A percentile compares a stretch with the other conserved stretches of the same genome.
These are phyloP conservation scores for Bipolaris gigantea DNA, from an alignment of 2,329 filamentous ascomycete genomes.

Conservation along the genomic window DNA sequence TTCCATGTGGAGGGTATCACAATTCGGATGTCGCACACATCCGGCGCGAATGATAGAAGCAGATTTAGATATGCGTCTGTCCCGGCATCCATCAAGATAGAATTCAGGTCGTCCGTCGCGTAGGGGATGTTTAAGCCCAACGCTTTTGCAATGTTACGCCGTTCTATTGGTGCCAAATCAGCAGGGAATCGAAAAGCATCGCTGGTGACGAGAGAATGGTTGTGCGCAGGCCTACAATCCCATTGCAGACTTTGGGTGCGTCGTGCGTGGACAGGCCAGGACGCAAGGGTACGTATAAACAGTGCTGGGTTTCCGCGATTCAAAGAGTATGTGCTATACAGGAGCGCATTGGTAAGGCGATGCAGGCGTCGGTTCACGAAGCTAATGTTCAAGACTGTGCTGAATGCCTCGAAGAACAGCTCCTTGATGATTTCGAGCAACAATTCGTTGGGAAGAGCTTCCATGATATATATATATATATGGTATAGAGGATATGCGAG, in stretches of 20 bases:
- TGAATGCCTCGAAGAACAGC: background rate
- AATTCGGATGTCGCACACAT: background rate
- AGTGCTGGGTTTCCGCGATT: background rate
- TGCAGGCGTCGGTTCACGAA: conserved; percentile 3
- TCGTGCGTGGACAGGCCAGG: background rate
- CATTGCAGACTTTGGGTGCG: conserved; percentile 3
- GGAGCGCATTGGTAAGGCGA: background rate
- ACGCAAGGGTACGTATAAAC: conserved; percentile 10
- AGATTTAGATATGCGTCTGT: background rate
- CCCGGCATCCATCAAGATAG: background rate
- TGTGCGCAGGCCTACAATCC: background rate
- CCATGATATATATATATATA: too few relatives aligned
- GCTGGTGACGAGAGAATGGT: background rate
- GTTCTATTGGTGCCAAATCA: background rate
- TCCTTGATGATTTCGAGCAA: conserved; percentile 5
- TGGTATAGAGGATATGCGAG: background rate
- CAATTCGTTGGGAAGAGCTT: conserved; percentile 8
- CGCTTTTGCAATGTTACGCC: background rate
- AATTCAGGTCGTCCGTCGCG: background rate
- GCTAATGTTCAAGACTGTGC: background rate
- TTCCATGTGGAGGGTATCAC: background rate
- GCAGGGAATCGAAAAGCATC: conserved; percentile 1
- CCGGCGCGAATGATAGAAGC: conserved; percentile 1
- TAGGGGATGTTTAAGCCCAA: background rate
- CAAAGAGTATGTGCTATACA: background rate